Evolutionary conservation across 371 early-diverging fungal genomes (phyloP).

Genomic region (Mucor plumbeus): DNA sequence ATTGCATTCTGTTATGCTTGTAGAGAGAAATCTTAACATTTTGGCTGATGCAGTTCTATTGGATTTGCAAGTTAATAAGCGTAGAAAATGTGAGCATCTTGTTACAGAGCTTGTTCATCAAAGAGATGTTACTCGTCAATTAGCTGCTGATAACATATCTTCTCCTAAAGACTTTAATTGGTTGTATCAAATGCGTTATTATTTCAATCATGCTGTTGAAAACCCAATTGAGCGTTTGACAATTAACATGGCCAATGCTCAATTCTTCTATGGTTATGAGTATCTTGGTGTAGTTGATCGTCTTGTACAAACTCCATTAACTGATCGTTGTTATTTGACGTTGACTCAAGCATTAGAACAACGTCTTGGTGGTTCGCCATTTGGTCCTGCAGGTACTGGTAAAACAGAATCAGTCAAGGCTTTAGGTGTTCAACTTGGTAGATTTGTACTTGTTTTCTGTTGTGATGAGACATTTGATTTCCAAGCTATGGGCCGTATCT

Average conservation of each 20-base stretch:
- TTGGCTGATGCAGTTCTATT: slow-evolving; percentile 93
- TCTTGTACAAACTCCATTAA: slow-evolving; percentile 97
- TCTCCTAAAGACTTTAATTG: slow-evolving; percentile 88
- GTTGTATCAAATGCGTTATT: slow-evolving; percentile 98
- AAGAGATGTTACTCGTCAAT: slow-evolving; percentile 87
- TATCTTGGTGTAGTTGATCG: slow-evolving; percentile 97
- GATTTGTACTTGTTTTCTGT: slow-evolving; percentile 98
- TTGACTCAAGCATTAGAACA: slow-evolving; percentile 95
- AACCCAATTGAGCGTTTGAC: slow-evolving; percentile 77
- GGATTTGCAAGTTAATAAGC: slow-evolving; percentile 81
- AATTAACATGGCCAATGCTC: slow-evolving; percentile 94
- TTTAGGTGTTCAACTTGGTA: slow-evolving; percentile 93
- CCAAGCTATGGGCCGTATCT: slow-evolving; percentile 99
- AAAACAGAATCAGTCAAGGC: slow-evolving; percentile 99
- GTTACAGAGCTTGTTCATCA: slow-evolving; percentile 99
- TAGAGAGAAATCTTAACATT: slow-evolving; percentile 80
- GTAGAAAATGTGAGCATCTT: slow-evolving; percentile 96
- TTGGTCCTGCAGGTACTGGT: slow-evolving; percentile 98
- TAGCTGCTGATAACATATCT: slow-evolving; percentile 62
- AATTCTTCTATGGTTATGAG: slow-evolving; percentile 96
- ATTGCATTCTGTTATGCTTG: slow-evolving; percentile 59
- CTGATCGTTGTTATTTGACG: slow-evolving; percentile 97
- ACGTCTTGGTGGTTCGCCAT: slow-evolving; percentile 95
- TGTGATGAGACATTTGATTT: slow-evolving; percentile 99
- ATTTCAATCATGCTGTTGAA: slow-evolving; percentile 69